These are phyloP conservation scores for Sonneratia caseolaris DNA, from an alignment of 345 rosid species.

Conservation along the genomic window DNA sequence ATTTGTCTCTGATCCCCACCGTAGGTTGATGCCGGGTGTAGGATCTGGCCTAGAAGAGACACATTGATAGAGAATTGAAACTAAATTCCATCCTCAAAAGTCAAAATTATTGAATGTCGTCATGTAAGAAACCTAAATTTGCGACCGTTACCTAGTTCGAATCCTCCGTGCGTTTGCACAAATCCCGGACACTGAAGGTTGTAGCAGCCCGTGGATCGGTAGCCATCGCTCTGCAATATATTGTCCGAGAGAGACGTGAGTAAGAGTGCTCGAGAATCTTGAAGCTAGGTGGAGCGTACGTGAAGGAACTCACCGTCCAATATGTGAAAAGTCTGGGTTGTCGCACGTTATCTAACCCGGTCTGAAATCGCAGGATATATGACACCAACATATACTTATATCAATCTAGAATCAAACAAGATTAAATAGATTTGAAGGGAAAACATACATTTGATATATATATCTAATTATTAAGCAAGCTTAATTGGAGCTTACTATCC, in stretches of 20 bases:
- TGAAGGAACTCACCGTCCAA: neutral
- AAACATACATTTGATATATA: too few relatives aligned
- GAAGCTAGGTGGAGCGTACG: too few relatives aligned
- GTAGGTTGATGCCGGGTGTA: neutral
- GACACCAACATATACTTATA: too few relatives aligned
- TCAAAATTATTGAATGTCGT: too few relatives aligned
- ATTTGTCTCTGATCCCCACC: neutral
- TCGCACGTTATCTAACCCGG: neutral
- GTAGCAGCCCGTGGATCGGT: conserved; percentile 4
- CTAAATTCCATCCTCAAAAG: too few relatives aligned
- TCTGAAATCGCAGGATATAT: neutral
- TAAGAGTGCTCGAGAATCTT: too few relatives aligned
- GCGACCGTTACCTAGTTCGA: neutral
- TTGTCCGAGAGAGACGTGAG: neutral
- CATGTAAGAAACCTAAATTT: too few relatives aligned
- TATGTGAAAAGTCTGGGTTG: neutral
- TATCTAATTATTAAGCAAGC: too few relatives aligned
- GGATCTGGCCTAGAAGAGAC: neutral
- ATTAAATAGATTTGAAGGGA: too few relatives aligned
- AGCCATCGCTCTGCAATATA: neutral
- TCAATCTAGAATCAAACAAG: too few relatives aligned
- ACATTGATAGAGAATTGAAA: neutral
- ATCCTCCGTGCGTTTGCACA: neutral
- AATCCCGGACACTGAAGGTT: neutral
- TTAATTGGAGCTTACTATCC: neutral